Evolutionary conservation across 768 basidiomycete genomes (phyloP), one percentile per base, ranked within the genome.

Genomic region (Trametes elegans): DNA sequence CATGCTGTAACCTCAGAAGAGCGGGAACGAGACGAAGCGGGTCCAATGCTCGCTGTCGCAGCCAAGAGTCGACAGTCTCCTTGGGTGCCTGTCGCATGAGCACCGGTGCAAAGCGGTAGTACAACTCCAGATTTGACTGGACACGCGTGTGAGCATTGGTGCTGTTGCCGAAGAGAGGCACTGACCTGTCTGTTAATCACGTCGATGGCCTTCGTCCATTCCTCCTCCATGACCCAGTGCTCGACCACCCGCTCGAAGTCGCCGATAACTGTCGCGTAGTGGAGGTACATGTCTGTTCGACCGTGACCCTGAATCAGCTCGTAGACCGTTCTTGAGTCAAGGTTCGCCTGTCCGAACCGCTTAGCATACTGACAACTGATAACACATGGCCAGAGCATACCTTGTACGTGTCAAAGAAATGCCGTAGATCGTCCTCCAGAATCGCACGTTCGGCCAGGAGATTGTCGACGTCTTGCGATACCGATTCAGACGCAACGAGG

Each of bases 241-340:
- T 92, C 90, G 9, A 95, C 81, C 10, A 98, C 93, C 10, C 90
- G 84, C 54, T 82, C 84, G 64, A 79, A 80, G 70, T 98, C 95
- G 14, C 88, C 88, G 38, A 95, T 79, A 16, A 83, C 75, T 3
- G 81, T 82, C 5, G 97, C 96, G 67, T 84, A 98, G 71, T 90
- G 88, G 9, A 99, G 78, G 57, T 94, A 90, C 74, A 98, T 85
- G 66, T 98, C 94, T 8, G 85, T 91, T 36, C 93, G 80, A 2
- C 97, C 97, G 68, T 99, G 96, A 5, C 88, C 85, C 70, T 90
- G 87, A 51, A 98, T 95, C 26, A 98, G 81, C 58, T 97, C 95
- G 67, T 95, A 98, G 3, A 91, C 80, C 4, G 94, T 94, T 47
- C 82, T 78, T 10, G 81, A 81, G 61, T 98, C 90, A 31, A 99